These are phyloP conservation scores for Rubus idaeus DNA, from an alignment of 306 rosid genomes.

Conservation along the genomic window DNA sequence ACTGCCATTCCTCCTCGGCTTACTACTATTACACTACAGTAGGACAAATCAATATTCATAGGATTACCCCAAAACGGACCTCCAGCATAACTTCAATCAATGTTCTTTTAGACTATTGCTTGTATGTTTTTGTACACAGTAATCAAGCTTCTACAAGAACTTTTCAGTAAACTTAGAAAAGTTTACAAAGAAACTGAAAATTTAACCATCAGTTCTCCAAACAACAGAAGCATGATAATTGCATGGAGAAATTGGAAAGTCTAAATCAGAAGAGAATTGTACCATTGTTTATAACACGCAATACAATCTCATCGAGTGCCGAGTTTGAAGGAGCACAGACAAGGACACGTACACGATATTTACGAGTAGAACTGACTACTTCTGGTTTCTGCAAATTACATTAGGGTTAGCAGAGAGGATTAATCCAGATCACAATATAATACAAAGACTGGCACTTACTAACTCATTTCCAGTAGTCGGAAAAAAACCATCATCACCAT, in stretches of 20 bases:
- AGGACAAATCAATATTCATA: neutral
- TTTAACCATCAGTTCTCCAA: neutral
- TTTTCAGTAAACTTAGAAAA: neutral
- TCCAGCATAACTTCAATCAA: neutral
- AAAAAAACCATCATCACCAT: constrained; percentile 84
- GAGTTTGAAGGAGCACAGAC: constrained; percentile 97
- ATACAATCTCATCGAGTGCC: constrained; percentile 92
- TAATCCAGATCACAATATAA: constrained; percentile 20
- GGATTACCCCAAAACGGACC: neutral
- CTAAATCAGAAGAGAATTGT: constrained; percentile 19
- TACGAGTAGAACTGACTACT: constrained; percentile 75
- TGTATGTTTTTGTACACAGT: neutral
- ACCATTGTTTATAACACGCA: constrained; percentile 86
- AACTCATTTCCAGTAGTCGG: constrained; percentile 89
- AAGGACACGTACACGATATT: constrained; percentile 82
- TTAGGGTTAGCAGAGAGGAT: constrained; percentile 32
- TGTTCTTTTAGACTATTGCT: neutral
- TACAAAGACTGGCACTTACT: constrained; percentile 31
- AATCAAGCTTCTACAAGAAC: constrained; percentile 5
- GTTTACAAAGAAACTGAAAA: neutral
- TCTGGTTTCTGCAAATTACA: constrained; percentile 72
- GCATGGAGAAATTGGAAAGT: constrained; percentile 7
- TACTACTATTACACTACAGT: neutral
- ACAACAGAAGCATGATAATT: neutral
- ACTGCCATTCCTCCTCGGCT: neutral